These are phyloP conservation scores for Kazachstania kunashirensis DNA, from an alignment of 805 yeast genomes.

Conservation along the genomic window DNA sequence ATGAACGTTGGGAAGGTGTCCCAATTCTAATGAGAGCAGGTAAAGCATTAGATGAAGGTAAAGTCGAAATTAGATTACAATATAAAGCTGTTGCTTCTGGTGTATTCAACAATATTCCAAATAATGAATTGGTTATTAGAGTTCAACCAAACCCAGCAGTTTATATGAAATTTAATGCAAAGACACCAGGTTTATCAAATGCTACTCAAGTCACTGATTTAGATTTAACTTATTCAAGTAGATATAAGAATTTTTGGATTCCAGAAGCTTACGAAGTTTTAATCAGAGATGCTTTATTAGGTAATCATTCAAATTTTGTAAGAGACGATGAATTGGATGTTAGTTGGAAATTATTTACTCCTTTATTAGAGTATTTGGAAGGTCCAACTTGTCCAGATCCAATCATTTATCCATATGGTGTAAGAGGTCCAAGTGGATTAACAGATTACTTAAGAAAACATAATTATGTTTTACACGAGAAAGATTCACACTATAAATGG, in stretches of 20 bases:
- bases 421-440: slow-evolving; percentile 74
- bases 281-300: slow-evolving; percentile 80
- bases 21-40: slow-evolving; percentile 95
- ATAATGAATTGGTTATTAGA: slow-evolving; percentile 89
- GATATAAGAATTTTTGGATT: slow-evolving; percentile 84
- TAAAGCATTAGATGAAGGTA: slow-evolving; percentile 88
- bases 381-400: slow-evolving; percentile 59
- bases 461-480: slow-evolving; percentile 56
- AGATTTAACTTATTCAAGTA: slow-evolving; percentile 72
- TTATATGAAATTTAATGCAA: slow-evolving; percentile 85
- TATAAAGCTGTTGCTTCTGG: slow-evolving; percentile 80
- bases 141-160: slow-evolving; percentile 93
- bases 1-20: slow-evolving; percentile 98
- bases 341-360: slow-evolving; percentile 90
- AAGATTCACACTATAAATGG: slow-evolving; percentile 73
- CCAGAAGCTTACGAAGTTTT: slow-evolving; percentile 98
- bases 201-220: slow-evolving; percentile 79
- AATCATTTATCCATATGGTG: slow-evolving; percentile 70
- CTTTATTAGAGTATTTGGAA: slow-evolving; percentile 74
- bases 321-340: slow-evolving; percentile 95
- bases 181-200: slow-evolving; percentile 84
- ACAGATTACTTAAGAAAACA: slow-evolving; percentile 52
- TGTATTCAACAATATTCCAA: slow-evolving; percentile 67
- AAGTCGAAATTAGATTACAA: slow-evolving; percentile 92
- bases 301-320: slow-evolving; percentile 94